Base-by-base conservation (phyloP, 2,329 filamentous ascomycete species). In the Lachnellula hyalina region DNA sequence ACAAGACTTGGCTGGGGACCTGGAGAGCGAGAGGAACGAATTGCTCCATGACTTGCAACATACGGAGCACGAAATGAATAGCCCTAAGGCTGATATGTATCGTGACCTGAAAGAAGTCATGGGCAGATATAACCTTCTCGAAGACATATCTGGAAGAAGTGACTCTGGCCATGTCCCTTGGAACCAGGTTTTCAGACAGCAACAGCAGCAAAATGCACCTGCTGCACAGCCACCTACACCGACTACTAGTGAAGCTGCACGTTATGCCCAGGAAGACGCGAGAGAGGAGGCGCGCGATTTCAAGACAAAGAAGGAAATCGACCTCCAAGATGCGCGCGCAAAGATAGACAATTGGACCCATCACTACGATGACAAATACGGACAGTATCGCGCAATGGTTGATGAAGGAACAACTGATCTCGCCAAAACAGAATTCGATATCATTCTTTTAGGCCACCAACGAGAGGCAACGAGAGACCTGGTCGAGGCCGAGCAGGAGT, bases 381-480 rank as follows among this genome's bases (percentile, higher is more conserved):
- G 42, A 17, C 5, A 28, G 15, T 60, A 55, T 49, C 42, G 4
- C 28, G 28, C 28, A 11, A 11, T 32, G 28, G 28, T 32, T 32
- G 28, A 32, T 32, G 9, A 32, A 32, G 28, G 28, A 3, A 9
- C 9, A 11, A 12, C 9, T 12, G 34, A 50, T 4, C 41, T 17
- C 2, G 48, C 45, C 2, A 59, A 44, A 14, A 63, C 42, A 5
- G 46, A 47, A 3, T 63, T 62, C 44, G 60, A 61, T 32, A 6
- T 45, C 2, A n/a, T 19, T 8, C 28, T 63, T 0, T 35, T 63
- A 11, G 35, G 15, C 9, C 32, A 60, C 12, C 23, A 52, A 17
- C 46, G 28, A 32, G 45, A 51, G 35, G 49, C 52, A 1, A 51
- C 46, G 4, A 21, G 35, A 42, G 50, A 51, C 3, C 19, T 60